A percentile compares a stretch with the other conserved stretches of the same genome.
Evolutionary conservation across 2,329 filamentous ascomycete genomes (phyloP).

Genomic region (Thelonectria blattea): DNA sequence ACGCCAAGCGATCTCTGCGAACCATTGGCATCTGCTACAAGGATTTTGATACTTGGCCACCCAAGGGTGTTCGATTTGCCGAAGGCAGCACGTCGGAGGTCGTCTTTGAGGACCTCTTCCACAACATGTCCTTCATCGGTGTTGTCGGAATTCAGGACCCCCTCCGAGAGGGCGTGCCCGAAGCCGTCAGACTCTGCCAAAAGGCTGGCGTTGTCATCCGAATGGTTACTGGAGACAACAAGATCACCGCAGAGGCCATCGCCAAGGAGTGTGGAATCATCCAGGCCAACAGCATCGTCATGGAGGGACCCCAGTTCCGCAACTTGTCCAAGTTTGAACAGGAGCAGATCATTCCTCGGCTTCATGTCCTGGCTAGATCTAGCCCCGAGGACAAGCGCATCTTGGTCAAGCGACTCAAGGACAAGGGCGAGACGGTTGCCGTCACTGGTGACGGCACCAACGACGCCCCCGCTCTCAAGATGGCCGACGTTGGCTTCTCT

Average conservation of each 20-base stretch:
- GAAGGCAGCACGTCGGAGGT: conserved; percentile 65
- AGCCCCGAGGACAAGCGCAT: conserved; percentile 80
- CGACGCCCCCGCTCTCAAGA: conserved; percentile 80
- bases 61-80: conserved; percentile 62
- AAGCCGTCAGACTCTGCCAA: conserved; percentile 76
- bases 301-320: conserved; percentile 81
- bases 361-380: conserved; percentile 76
- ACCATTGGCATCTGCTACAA: conserved; percentile 85
- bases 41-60: conserved; percentile 87
- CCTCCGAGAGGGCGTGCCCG: conserved; percentile 73
- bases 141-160: conserved; percentile 85
- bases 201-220: conserved; percentile 78
- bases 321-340: conserved; percentile 71
- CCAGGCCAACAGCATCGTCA: conserved; percentile 69
- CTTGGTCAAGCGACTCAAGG: conserved; percentile 73
- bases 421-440: conserved; percentile 77
- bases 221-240: conserved; percentile 88
- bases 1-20: conserved; percentile 79
- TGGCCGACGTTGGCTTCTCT: conserved; percentile 82
- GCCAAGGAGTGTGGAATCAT: conserved; percentile 80
- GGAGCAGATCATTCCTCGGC: conserved; percentile 68
- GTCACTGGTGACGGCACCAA: conserved; percentile 87
- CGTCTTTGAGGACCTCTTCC: conserved; percentile 71
- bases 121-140: conserved; percentile 70
- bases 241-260: conserved; percentile 79